Percentiles rank a stretch among this genome's conserved stretches.
Conservation (phyloP, 2,329 filamentous ascomycete species). For the Stagonosporopsis vannaccii region DNA sequence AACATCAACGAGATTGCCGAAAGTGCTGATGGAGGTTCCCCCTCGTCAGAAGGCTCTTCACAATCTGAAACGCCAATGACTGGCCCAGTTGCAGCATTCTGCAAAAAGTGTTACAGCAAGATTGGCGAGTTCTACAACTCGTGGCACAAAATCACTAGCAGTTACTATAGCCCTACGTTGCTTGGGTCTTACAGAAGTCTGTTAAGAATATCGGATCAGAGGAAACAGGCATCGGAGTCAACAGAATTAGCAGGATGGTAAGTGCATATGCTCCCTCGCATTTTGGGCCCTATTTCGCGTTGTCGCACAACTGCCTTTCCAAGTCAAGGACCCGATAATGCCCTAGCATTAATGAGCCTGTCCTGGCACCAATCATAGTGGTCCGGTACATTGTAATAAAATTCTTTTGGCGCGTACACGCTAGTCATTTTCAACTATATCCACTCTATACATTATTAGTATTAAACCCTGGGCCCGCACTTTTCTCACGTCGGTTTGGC, state of each 20-base stretch:
- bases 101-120: conserved; percentile 35
- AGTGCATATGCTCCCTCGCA: conserved; percentile 33
- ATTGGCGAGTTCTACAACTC: conserved; percentile 50
- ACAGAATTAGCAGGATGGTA: conserved; percentile 50
- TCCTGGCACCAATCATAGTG: conserved; percentile 43
- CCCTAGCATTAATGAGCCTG: conserved; percentile 42
- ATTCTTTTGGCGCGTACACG: conserved; percentile 45
- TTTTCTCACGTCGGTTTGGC: conserved; percentile 9
- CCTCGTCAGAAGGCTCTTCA: neutral
- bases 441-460: conserved; percentile 48
- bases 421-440: conserved; percentile 45
- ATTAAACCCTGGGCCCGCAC: conserved; percentile 37
- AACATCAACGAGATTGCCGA: conserved; percentile 18
- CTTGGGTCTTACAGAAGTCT: conserved; percentile 44
- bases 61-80: conserved; percentile 19
- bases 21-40: conserved; percentile 23
- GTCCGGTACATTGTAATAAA: conserved; percentile 40
- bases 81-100: conserved; percentile 39
- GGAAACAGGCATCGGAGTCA: conserved; percentile 37
- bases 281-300: conserved; percentile 27
- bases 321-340: conserved; percentile 37
- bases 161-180: conserved; percentile 46
- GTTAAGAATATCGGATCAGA: conserved; percentile 34
- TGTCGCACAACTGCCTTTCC: conserved; percentile 40
- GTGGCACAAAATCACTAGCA: conserved; percentile 45